Base-by-base conservation (phyloP, 108 stramenopile genomes). In the Cyclotella choctawhatcheeana region DNA sequence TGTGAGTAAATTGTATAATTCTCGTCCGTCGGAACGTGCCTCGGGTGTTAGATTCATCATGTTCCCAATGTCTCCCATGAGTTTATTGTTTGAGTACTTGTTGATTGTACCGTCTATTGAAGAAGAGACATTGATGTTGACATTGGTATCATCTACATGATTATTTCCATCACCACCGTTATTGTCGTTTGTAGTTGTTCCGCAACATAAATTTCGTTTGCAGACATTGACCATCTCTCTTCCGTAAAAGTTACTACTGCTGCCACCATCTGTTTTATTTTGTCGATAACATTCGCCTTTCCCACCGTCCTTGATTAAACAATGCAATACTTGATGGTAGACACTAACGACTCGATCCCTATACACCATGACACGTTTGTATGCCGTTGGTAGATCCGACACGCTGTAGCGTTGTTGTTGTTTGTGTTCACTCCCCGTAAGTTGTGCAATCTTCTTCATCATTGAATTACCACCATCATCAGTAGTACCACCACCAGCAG, bases 61-160 rank as follows among this genome's bases (percentile, higher is more conserved):
- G 63, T 92, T 83, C 13, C 93, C 93, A 71, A 95, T 70, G 44
- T 92, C 91, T 34, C 93, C 91, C 32, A 64, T 24, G 18, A 95
- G 53, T 24, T 62, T 71, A 87, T 92, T 92, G 73, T 91, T 95
- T 31, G 88, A 89, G 72, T 82, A 73, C 3, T 37, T 44, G n/a
- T n/a, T n/a, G n/a, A n/a, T n/a, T n/a, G n/a, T n/a, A n/a, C n/a
- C n/a, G n/a, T n/a, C n/a, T n/a, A n/a, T n/a, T n/a, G n/a, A n/a
- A n/a, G n/a, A n/a, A n/a, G n/a, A n/a, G n/a, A n/a, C n/a, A n/a
- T n/a, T n/a, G n/a, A n/a, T n/a, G n/a, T n/a, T n/a, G n/a, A n/a
- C 32, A 47, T 45, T 8, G 13, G 47, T 27, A 21, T 25, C 33
- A 62, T 64, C 52, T 22, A 4, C 0, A 20, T n/a, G n/a, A n/a